Percentiles rank a stretch among this genome's conserved stretches.
phyloP scores from a whole-genome alignment of 2,329 filamentous ascomycete species.

The Epichloe brachyelytri region DNA sequence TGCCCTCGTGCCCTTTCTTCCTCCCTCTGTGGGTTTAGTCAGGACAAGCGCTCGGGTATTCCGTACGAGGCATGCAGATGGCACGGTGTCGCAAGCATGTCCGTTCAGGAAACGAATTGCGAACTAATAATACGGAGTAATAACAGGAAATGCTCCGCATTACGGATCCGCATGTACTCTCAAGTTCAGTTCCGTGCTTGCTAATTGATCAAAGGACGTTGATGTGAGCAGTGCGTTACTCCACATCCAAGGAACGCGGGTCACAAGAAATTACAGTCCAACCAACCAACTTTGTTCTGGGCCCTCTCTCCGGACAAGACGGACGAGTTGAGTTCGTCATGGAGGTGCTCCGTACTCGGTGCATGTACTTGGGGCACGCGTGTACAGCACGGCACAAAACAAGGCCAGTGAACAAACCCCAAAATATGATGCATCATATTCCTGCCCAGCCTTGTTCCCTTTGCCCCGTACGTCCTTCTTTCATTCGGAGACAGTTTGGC shows the following conservation, averaged over 20 bases:
- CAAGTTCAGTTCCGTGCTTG: background rate
- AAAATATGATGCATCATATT: constrained; percentile 3
- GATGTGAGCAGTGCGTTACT: background rate
- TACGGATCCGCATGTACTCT: background rate
- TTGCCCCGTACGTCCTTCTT: background rate
- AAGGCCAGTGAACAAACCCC: background rate
- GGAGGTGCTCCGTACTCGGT: no score
- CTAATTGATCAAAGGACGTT: background rate
- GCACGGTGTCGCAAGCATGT: constrained; percentile 2
- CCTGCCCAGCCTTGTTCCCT: background rate
- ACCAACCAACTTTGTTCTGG: no score
- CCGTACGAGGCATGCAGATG: background rate
- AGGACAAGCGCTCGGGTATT: no score
- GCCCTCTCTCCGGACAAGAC: no score
- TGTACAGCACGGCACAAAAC: background rate
- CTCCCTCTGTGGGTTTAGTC: no score
- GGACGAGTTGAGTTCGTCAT: no score
- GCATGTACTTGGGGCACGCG: no score
- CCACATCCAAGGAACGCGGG: no score
- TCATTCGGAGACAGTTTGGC: background rate
- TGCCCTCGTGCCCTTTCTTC: no score
- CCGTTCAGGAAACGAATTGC: background rate
- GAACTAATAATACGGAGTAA: background rate
- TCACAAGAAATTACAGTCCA: no score
- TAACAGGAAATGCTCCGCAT: no score